Conservation (phyloP, 2,329 filamentous ascomycete genomes). For the Colletotrichum musae region DNA sequence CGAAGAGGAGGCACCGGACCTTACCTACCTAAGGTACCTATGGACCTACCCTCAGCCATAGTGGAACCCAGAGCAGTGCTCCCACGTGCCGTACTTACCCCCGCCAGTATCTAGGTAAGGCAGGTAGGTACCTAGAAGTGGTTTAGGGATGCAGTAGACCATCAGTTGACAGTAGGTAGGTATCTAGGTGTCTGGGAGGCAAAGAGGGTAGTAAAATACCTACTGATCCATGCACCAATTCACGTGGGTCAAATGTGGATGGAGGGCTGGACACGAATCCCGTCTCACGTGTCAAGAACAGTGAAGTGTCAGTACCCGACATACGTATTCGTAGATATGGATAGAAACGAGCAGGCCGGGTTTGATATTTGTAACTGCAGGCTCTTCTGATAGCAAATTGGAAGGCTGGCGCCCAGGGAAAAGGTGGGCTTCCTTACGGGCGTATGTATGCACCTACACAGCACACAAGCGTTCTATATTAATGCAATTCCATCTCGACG, state of each 20-base stretch:
- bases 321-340: too few species aligned
- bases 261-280: not conserved
- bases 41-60: not conserved
- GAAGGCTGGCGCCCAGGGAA: not conserved
- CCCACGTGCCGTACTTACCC: too few species aligned
- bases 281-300: slow-evolving; percentile 16
- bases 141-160: too few species aligned
- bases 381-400: not conserved
- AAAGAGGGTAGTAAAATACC: too few species aligned
- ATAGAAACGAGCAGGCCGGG: slow-evolving; percentile 1
- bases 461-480: slow-evolving; percentile 1
- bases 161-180: too few species aligned
- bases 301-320: not conserved
- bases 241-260: too few species aligned
- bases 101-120: too few species aligned
- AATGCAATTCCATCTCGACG: not conserved
- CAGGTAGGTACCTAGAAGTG: too few species aligned
- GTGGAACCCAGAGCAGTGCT: too few species aligned
- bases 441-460: slow-evolving; percentile 13
- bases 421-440: slow-evolving; percentile 22
- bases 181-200: too few species aligned
- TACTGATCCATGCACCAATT: too few species aligned
- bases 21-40: too few species aligned
- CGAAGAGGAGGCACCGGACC: not conserved
- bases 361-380: not conserved